Base-by-base conservation (phyloP, 176 grass and related monocot species). In the Aechmea fasciata region DNA sequence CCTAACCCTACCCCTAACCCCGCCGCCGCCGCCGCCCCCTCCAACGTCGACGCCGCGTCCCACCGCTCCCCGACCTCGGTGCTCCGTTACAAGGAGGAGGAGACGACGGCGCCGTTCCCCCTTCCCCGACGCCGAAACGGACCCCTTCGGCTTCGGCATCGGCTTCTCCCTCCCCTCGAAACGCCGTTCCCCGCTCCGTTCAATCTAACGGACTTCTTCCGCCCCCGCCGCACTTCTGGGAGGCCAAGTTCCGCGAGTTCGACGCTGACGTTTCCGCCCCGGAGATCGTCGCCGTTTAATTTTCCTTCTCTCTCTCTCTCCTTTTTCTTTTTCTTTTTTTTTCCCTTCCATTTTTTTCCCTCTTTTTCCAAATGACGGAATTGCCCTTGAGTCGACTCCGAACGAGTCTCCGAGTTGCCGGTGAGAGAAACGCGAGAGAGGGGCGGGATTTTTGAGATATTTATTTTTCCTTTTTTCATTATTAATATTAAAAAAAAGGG, bases 181-280 rank as follows among this genome's bases (percentile, higher is more conserved):
- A 64, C 72, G 19, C 29, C 52, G 48, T 52, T 70, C 1, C 25
- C 25, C 25, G 25, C 25, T 1, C 25, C 25, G 25, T 26, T 26
- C 25, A 48, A 10, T 15, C 28, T 50, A 0, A 48, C 50, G 69
- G 68, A 74, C 8, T 59, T 65, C 50, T 61, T 9, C 85, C 47
- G 61, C 10, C 63, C 72, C 10, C 10, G 59, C 11, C 52, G 47
- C 11, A 50, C 0, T 11, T 17, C 41, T 47, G 2, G 23, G 71
- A 68, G 12, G 23, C 57, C 11, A 77, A 88, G 48, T 80, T 88
- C 52, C 74, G 66, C 0, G 85, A 88, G 2, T 70, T 80, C 2
- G 77, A 66, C 26, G 66, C 79, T 20, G 85, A 81, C 20, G 65
- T 80, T 57, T 87, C 83, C 77, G 63, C 72, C 8, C 57, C 69